A percentile compares a stretch with the other conserved stretches of the same genome.
Evolutionary conservation across 164 flowering plant genomes (phyloP).

Genomic region (Stephania yunnanensis): DNA sequence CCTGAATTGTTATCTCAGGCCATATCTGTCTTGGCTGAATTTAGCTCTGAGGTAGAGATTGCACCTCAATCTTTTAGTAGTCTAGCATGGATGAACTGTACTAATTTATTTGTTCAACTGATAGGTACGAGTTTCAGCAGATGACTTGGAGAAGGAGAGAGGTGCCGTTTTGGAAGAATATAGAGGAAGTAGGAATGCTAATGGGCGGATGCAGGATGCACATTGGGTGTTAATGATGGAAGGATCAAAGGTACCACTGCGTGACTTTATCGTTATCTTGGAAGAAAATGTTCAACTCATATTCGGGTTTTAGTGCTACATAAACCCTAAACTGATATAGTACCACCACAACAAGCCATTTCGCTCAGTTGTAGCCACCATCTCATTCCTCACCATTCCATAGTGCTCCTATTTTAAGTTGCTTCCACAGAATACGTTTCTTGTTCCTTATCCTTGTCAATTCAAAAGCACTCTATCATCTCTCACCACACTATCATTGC

Average conservation of each 20-base stretch:
- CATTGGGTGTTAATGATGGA: conserved; percentile 86
- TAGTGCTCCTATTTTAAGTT: not conserved
- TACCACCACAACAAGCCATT: not conserved
- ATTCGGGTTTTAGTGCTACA: not conserved
- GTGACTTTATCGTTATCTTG: not conserved
- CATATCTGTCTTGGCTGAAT: conserved; percentile 82
- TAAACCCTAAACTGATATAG: not conserved
- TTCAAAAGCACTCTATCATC: not conserved
- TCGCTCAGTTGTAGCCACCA: not conserved
- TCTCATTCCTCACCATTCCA: not conserved
- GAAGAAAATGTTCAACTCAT: no score
- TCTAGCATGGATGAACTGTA: not conserved
- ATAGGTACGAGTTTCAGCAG: conserved; percentile 74
- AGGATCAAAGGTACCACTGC: conserved; percentile 74
- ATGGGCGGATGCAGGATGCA: conserved; percentile 94
- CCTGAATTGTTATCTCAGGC: conserved; percentile 85
- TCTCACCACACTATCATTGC: not conserved
- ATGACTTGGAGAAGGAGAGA: conserved; percentile 89
- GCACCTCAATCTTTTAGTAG: not conserved
- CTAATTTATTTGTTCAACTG: not conserved
- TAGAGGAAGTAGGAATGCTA: conserved; percentile 76
- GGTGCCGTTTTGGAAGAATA: conserved; percentile 97
- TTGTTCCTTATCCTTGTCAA: not conserved
- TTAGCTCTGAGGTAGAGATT: conserved; percentile 72
- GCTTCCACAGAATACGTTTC: not conserved